Conservation (phyloP, 2,329 filamentous ascomycete genomes). For the Bipolaris oryzae region DNA sequence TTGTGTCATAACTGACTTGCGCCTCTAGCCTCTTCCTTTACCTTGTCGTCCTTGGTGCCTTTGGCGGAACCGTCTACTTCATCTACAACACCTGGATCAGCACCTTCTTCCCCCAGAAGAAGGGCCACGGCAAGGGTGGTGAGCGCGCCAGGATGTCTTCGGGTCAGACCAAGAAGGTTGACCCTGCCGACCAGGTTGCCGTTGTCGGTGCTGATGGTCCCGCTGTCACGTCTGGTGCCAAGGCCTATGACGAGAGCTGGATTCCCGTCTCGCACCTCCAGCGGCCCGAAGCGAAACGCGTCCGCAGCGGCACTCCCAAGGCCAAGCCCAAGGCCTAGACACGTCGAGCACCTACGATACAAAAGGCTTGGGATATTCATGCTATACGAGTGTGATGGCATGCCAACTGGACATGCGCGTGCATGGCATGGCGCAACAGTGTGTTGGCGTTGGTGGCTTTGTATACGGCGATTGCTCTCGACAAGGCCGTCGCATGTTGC, state of each 20-base stretch:
- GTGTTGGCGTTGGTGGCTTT: background rate
- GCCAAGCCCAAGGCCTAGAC: constrained; percentile 43
- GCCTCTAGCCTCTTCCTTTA: constrained; percentile 88
- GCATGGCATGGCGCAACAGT: background rate
- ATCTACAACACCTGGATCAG: constrained; percentile 99
- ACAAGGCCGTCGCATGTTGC: background rate
- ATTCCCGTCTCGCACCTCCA: constrained; percentile 89
- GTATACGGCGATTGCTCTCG: background rate
- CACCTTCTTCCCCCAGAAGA: constrained; percentile 88
- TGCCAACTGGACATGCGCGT: background rate
- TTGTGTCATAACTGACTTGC: constrained; percentile 17
- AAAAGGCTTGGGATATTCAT: background rate
- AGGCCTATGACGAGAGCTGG: constrained; percentile 90
- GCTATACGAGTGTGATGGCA: background rate
- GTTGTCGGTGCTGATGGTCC: constrained; percentile 74
- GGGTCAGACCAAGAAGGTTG: constrained; percentile 71
- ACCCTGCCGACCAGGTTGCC: constrained; percentile 62
- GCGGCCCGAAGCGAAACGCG: constrained; percentile 72
- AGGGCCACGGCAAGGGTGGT: constrained; percentile 63
- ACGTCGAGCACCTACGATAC: background rate
- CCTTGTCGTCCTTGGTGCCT: constrained; percentile 80
- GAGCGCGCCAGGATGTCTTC: constrained; percentile 69
- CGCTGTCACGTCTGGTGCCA: constrained; percentile 70
- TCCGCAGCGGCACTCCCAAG: constrained; percentile 57
- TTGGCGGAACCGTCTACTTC: constrained; percentile 85